A percentile compares a stretch with the other conserved stretches of the same genome.
phyloP scores from a whole-genome alignment of 148 eudicot genomes.

The Chenopodium berlandieri region DNA sequence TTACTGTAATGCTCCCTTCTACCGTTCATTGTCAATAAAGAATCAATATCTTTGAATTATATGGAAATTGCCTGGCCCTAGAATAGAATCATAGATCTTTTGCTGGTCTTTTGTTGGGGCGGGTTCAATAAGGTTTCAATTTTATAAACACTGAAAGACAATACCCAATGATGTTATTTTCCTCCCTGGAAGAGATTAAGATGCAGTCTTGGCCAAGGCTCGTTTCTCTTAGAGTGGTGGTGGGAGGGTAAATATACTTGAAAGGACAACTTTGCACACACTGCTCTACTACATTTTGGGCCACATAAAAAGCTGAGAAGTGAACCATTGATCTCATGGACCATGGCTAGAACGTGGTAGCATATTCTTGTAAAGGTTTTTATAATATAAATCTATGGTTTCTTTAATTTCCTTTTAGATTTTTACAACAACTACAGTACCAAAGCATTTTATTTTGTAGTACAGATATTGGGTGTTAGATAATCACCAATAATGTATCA shows the following conservation, averaged over 20 bases:
- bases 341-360: background rate
- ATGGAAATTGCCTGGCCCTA: too few species aligned
- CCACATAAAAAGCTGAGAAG: background rate
- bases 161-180: background rate
- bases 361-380: background rate
- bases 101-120: too few species aligned
- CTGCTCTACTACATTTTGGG: background rate
- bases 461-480: background rate
- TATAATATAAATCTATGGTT: background rate
- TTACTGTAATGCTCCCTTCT: too few species aligned
- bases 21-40: too few species aligned
- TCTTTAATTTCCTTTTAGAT: background rate
- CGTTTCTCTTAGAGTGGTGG: background rate
- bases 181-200: background rate
- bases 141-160: too few species aligned
- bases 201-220: background rate
- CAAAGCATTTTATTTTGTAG: background rate
- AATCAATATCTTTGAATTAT: too few species aligned
- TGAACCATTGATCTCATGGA: background rate
- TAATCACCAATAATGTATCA: background rate
- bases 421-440: too few species aligned
- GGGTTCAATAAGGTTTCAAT: too few species aligned
- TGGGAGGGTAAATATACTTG: too few species aligned
- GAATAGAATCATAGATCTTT: too few species aligned
- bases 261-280: background rate